Evolutionary conservation across 768 basidiomycete genomes (phyloP), one percentile per base, ranked within the genome.

Genomic region (Fomitopsis pulvina): DNA sequence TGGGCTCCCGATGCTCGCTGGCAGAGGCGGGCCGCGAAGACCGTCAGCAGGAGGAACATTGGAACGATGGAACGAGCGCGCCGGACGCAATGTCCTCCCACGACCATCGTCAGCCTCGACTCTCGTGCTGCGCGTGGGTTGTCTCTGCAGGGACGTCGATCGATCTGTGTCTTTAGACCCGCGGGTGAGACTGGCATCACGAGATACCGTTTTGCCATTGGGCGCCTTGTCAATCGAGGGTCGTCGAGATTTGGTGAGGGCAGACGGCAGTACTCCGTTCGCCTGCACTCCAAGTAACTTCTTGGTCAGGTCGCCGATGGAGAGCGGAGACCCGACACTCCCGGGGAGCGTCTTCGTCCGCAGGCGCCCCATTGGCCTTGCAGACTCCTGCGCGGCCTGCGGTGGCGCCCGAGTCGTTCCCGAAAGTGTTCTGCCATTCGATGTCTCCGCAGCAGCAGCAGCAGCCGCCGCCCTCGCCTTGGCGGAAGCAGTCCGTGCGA

Each of bases 51-150:
- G 11, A 42, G 45, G 28, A 6, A 41, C 43, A 16, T 50, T 38
- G 11, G 71, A 62, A 28, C 73, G 77, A 58, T 80, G 83, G 68
- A 88, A 83, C 7, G 86, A 87, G 16, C 80, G 75, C 72, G 68
- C 69, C 20, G 74, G 66, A 18, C 75, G 76, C 25, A 86, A 55
- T 2, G 63, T 40, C 46, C 54, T 57, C 12, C 62, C 60, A 27
- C 60, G 63, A 8, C 61, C 24, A 34, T 40, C 48, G n/a, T 54
- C 46, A 9, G 53, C 49, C 45, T 50, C 32, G 8, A 39, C 30
- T 18, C 62, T 48, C 62, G 60, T 38, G 28, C 62, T 41, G 39
- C 62, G 52, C 45, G 58, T 48, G 25, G 63, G 60, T 22, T 57
- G 29, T 6, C 53, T 41, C n/a, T 43, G 32, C 22, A 47, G 44